Evolutionary conservation across 2,329 filamentous ascomycete species (phyloP).

Genomic region (Fusarium buharicum): DNA sequence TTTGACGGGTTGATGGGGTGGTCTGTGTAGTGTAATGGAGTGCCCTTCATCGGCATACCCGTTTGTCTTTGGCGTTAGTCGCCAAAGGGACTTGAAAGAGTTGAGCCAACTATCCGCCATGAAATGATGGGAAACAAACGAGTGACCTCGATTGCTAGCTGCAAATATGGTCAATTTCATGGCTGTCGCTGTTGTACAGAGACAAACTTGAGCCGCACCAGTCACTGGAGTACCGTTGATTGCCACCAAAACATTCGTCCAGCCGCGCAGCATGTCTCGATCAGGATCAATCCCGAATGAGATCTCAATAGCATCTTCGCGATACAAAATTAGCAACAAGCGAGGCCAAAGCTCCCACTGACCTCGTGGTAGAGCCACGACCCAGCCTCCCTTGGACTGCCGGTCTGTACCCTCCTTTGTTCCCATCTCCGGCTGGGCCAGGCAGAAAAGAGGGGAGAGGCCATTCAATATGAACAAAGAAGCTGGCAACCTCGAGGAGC

Average conservation of each 20-base stretch:
- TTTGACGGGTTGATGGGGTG: slow-evolving; percentile 21
- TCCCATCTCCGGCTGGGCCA: not conserved
- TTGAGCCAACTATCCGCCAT: too few species aligned
- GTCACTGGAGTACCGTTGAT: not conserved
- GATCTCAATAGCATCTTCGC: slow-evolving; percentile 30
- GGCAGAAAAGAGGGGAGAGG: slow-evolving; percentile 21
- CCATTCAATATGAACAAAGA: slow-evolving; percentile 23
- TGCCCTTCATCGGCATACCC: slow-evolving; percentile 6
- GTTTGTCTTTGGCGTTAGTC: slow-evolving; percentile 8
- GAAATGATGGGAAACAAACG: too few species aligned
- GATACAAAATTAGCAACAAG: slow-evolving; percentile 27
- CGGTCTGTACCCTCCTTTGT: slow-evolving; percentile 24
- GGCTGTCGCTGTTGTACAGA: too few species aligned
- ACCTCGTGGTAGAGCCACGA: not conserved
- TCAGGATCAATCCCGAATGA: slow-evolving; percentile 13
- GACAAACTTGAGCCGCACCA: not conserved
- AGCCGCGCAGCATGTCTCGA: not conserved
- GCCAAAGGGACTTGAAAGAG: not conserved
- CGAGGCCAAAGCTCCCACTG: not conserved
- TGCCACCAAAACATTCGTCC: not conserved
- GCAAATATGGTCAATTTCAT: not conserved
- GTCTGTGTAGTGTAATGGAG: slow-evolving; percentile 24
- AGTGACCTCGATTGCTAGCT: too few species aligned
- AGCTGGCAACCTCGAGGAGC: not conserved
- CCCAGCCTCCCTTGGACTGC: not conserved